Evolutionary conservation across 1,284 basidiomycete species (phyloP).

Genomic region (Papiliotrema fonsecae): DNA sequence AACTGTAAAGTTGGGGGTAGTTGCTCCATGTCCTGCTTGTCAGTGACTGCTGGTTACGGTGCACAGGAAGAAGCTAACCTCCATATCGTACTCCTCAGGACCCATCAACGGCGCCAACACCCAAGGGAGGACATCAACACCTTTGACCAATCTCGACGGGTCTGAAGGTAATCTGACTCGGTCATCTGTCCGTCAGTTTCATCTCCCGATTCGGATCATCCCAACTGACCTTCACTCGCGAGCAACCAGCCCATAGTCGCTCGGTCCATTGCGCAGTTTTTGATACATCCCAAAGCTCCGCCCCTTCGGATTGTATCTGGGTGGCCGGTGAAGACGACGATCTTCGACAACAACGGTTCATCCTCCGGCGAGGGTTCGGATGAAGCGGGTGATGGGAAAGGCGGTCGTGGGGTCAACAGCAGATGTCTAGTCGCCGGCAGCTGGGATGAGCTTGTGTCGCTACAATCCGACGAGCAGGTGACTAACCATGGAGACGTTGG

Average conservation of each 20-base stretch:
- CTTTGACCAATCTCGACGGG: constrained; percentile 56
- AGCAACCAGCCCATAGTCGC: constrained; percentile 43
- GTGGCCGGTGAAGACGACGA: constrained; percentile 84
- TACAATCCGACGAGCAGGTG: not conserved
- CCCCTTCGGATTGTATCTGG: constrained; percentile 75
- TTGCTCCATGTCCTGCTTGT: constrained; percentile 73
- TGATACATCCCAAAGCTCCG: constrained; percentile 77
- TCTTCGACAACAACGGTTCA: constrained; percentile 76
- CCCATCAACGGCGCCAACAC: constrained; percentile 88
- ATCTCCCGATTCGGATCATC: not conserved
- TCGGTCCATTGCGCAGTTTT: constrained; percentile 51
- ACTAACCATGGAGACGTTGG: constrained; percentile 75
- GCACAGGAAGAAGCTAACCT: too few relatives aligned
- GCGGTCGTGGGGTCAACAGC: constrained; percentile 40
- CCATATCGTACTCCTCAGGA: constrained; percentile 86
- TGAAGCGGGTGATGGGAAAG: constrained; percentile 39
- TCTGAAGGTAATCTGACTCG: constrained; percentile 44
- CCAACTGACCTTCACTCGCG: constrained; percentile 36
- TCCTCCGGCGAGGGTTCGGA: constrained; percentile 31
- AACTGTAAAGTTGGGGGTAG: constrained; percentile 82
- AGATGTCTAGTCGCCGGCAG: constrained; percentile 38
- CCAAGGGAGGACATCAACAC: constrained; percentile 74
- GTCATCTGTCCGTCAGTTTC: constrained; percentile 24
- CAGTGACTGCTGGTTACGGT: not conserved
- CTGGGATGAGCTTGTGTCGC: constrained; percentile 14